These are phyloP conservation scores for Colletotrichum caudatum DNA, from an alignment of 2,329 filamentous ascomycete species.

Conservation along the genomic window DNA sequence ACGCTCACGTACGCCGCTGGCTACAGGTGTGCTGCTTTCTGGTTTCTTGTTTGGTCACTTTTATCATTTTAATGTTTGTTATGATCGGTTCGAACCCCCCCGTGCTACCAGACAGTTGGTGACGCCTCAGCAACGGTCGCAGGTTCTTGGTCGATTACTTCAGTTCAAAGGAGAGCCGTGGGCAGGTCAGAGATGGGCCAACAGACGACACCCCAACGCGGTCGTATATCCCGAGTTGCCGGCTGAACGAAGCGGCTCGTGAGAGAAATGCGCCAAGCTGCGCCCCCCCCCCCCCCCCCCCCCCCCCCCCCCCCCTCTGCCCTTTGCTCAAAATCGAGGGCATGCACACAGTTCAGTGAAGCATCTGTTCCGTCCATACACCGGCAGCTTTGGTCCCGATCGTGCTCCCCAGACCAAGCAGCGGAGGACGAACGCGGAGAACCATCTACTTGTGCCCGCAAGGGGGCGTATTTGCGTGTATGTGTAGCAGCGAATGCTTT, in stretches of 20 bases:
- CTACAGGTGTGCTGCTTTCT: neutral
- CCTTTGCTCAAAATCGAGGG: conserved; percentile 3
- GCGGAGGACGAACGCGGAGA: neutral
- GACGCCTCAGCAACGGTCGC: neutral
- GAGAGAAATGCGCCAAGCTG: conserved; percentile 12
- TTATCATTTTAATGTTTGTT: neutral
- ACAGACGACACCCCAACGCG: conserved; percentile 10
- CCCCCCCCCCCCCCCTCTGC: neutral
- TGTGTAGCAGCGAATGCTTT: neutral
- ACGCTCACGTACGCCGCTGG: neutral
- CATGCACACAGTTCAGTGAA: conserved; percentile 1
- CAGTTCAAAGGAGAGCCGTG: neutral
- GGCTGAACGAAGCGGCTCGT: conserved; percentile 13
- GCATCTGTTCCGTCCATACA: conserved; percentile 3
- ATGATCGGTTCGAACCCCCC: neutral
- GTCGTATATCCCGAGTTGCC: conserved; percentile 3
- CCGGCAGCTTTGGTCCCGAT: neutral
- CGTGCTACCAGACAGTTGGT: neutral
- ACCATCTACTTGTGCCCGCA: neutral
- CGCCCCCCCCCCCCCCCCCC: neutral
- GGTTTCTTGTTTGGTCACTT: neutral
- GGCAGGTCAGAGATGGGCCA: neutral
- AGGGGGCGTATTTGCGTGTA: neutral
- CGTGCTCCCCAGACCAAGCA: conserved; percentile 10
- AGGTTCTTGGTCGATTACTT: conserved; percentile 21